Evolutionary conservation across 2,329 filamentous ascomycete genomes (phyloP).

Genomic region (Paraconiothyrium sp.): DNA sequence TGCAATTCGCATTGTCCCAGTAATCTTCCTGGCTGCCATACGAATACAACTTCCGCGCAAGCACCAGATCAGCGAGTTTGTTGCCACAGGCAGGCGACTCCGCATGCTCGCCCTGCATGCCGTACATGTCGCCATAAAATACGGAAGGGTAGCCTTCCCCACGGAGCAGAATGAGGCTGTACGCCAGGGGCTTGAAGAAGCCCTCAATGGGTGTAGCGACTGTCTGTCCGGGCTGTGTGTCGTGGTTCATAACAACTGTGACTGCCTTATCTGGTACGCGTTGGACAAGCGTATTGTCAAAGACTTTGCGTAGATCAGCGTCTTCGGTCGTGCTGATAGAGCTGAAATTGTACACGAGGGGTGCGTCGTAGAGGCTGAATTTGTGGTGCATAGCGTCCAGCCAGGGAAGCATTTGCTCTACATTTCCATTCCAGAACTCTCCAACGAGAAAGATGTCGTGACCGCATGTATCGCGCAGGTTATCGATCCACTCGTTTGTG

Average conservation of each 20-base stretch:
- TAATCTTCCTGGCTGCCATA: constrained; percentile 73
- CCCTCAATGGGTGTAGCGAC: constrained; percentile 69
- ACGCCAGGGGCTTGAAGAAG: constrained; percentile 77
- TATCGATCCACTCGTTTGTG: constrained; percentile 69
- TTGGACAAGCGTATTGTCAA: constrained; percentile 68
- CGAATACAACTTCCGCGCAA: constrained; percentile 71
- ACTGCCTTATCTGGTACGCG: constrained; percentile 65
- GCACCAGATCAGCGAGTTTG: constrained; percentile 66
- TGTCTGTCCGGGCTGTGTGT: constrained; percentile 72
- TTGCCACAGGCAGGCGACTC: constrained; percentile 63
- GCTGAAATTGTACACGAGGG: constrained; percentile 74
- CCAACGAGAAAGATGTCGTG: constrained; percentile 70
- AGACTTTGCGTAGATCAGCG: constrained; percentile 71
- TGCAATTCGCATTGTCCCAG: constrained; percentile 67
- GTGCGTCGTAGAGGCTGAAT: constrained; percentile 71
- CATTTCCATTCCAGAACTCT: constrained; percentile 73
- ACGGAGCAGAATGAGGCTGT: constrained; percentile 75
- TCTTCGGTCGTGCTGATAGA: constrained; percentile 64
- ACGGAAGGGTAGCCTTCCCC: constrained; percentile 70
- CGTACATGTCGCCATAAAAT: constrained; percentile 77
- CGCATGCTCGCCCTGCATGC: constrained; percentile 64
- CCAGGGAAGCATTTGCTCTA: constrained; percentile 65
- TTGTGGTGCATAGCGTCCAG: constrained; percentile 65
- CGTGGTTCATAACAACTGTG: constrained; percentile 77
- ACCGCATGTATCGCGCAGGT: constrained; percentile 61